Base-by-base conservation (phyloP, 1,284 basidiomycete species). In the Chalciporus piperatoides region DNA sequence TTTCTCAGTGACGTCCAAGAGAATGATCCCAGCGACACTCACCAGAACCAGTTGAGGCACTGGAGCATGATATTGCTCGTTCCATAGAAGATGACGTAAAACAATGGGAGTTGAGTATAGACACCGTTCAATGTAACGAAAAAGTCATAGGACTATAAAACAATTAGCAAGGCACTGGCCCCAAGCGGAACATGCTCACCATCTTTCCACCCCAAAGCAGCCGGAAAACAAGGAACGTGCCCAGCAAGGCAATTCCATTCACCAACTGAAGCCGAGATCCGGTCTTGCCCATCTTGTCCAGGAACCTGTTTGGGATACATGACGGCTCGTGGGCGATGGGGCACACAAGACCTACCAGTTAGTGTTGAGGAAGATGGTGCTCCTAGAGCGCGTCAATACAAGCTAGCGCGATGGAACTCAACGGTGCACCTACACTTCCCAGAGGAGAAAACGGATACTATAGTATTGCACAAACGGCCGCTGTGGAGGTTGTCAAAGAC, bases 361-460 rank as follows among this genome's bases (percentile, higher is more conserved):
- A 51, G 84, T 78, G 60, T 90, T 85, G 51, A 90, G 70, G 67
- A 90, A 89, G 48, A 88, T 76, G 0, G 88, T 90, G 73, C 82
- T 86, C 66, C 82, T 83, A 52, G n/a, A 17, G 6, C 17, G 44
- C 15, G 30, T 57, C 33, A 56, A 48, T 54, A 23, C 55, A 25
- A 8, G 39, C 21, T 40, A 48, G 28, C 41, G 46, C 24, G 10
- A 41, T 2, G 40, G 40, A 25, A 19, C 24, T 38, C 2, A 48
- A 46, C 17, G 12, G 9, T 37, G 39, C 23, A 71, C 79, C 49
- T 64, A 86, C 78, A 79, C 69, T 67, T 89, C 86, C 88, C 87
- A 90, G 17, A 90, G 70, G 37, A 90, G 68, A 67, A 83, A 90
- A 19, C 87, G 75, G 2, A 78, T 70, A 10, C 75, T 84, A 59